Base-by-base conservation (phyloP, 352 stramenopile species). In the Globisporangium carolinianum region DNA sequence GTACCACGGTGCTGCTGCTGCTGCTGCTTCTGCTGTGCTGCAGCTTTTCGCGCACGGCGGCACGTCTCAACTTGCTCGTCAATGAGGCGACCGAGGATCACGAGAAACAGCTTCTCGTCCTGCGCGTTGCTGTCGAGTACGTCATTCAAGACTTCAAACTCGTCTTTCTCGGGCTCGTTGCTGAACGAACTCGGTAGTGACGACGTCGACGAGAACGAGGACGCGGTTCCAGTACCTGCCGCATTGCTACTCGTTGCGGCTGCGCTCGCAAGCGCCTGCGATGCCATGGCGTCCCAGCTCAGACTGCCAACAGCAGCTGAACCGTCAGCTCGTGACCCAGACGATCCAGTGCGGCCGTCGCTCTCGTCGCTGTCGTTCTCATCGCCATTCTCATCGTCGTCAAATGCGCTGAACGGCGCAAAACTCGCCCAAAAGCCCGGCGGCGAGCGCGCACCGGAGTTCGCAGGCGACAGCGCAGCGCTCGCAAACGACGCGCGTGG, bases 351-450 rank as follows among this genome's bases (percentile, higher is more conserved):
- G 11, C 18, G 7, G 43, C 1, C 14, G 37, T 10, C 36, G 36
- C 37, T 5, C 42, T 43, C 14, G 17, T 36, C 9, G 46, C 46
- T 24, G 24, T 81, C 61, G 8, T 75, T 67, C 9, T 62, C 51
- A 0, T 79, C 76, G 2, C 85, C 73, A 3, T 79, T 69, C 5
- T 86, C 70, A 43, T 76, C 68, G 49, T 90, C 73, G 36, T 87
- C 73, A 3, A 68, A 66, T 3, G 58, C 78, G 24, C 75, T 81
- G 62, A 89, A 90, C 6, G 82, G 82, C 45, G 75, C 79, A 58
- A 79, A 84, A 36, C 75, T 90, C 38, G 82, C 82, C 82, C 79
- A 92, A 47, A 92, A 92, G 5, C 82, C 82, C 37, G 82, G 82
- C 3, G 82, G 82, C 11, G 82, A 92, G 17, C 70, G 67, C 9